Percentiles rank a stretch among this genome's conserved stretches.
phyloP scores from a whole-genome alignment of 495 filamentous ascomycete species.

The Tuber umbilicatum region DNA sequence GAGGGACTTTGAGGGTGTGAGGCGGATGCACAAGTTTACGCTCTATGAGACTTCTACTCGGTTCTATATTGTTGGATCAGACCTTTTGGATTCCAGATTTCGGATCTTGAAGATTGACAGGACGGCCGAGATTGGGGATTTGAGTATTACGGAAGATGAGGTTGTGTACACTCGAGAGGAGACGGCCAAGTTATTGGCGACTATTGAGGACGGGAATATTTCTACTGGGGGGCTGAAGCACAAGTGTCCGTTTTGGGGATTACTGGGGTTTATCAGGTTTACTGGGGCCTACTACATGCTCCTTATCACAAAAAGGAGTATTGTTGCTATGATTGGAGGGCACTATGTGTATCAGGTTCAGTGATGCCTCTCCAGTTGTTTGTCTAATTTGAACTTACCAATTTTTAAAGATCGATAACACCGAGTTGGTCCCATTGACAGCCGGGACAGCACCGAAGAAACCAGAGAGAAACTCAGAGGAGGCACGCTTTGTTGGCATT shows the following conservation, averaged over 20 bases:
- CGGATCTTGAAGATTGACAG: conserved; percentile 92
- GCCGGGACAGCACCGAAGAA: conserved; percentile 55
- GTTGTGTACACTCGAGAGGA: conserved; percentile 88
- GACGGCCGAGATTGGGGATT: conserved; percentile 69
- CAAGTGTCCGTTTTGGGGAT: conserved; percentile 84
- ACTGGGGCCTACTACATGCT: conserved; percentile 98
- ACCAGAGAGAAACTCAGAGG: conserved; percentile 74
- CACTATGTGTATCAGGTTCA: conserved; percentile 79
- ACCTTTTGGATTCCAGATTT: conserved; percentile 79
- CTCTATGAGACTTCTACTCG: conserved; percentile 88
- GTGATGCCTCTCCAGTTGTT: neutral
- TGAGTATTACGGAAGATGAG: conserved; percentile 85
- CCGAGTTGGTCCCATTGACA: conserved; percentile 81
- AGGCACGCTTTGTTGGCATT: conserved; percentile 80
- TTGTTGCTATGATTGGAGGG: conserved; percentile 90
- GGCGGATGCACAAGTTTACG: conserved; percentile 91
- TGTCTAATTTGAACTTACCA: neutral
- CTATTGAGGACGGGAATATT: conserved; percentile 94
- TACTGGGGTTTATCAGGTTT: conserved; percentile 91
- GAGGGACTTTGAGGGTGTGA: conserved; percentile 52
- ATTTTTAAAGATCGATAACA: conserved; percentile 63
- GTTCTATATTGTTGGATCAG: conserved; percentile 89
- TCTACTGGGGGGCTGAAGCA: conserved; percentile 83
- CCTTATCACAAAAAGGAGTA: conserved; percentile 87
- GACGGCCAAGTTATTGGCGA: conserved; percentile 84